Evolutionary conservation across 441 rosid genomes (phyloP).

Genomic region (Populus hybrid): DNA sequence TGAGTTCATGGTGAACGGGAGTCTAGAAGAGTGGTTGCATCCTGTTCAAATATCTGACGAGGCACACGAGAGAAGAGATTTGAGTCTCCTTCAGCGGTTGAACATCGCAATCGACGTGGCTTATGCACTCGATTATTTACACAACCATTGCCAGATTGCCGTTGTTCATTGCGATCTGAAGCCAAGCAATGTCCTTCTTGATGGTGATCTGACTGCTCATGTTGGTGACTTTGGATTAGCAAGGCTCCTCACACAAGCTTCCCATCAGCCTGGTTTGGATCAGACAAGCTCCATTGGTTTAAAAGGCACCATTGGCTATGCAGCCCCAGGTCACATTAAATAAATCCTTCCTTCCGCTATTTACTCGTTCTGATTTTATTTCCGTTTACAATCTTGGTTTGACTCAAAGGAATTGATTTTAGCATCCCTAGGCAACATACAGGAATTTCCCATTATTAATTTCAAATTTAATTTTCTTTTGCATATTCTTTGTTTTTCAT

Average conservation of each 20-base stretch:
- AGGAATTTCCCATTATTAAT: too few relatives aligned
- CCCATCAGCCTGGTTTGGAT: not conserved
- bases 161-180: conserved; percentile 14
- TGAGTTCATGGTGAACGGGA: conserved; percentile 14
- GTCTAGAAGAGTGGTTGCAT: conserved; percentile 14
- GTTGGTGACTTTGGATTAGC: conserved; percentile 25
- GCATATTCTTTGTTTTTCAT: too few relatives aligned
- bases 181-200: conserved; percentile 18
- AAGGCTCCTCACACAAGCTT: not conserved
- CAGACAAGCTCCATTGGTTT: conserved; percentile 12
- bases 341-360: not conserved
- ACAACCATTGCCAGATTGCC: not conserved
- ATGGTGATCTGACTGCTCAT: conserved; percentile 2
- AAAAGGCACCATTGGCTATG: conserved; percentile 23
- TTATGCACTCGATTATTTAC: not conserved
- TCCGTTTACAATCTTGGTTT: not conserved
- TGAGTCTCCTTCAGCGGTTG: not conserved
- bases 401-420: not conserved
- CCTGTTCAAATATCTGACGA: not conserved
- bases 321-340: conserved; percentile 14
- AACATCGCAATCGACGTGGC: not conserved
- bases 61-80: not conserved
- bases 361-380: not conserved
- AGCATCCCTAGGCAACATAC: too few relatives aligned
- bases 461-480: too few relatives aligned